Evolutionary conservation across 208 protist species (phyloP).

Genomic region (Crithidia bombi): DNA sequence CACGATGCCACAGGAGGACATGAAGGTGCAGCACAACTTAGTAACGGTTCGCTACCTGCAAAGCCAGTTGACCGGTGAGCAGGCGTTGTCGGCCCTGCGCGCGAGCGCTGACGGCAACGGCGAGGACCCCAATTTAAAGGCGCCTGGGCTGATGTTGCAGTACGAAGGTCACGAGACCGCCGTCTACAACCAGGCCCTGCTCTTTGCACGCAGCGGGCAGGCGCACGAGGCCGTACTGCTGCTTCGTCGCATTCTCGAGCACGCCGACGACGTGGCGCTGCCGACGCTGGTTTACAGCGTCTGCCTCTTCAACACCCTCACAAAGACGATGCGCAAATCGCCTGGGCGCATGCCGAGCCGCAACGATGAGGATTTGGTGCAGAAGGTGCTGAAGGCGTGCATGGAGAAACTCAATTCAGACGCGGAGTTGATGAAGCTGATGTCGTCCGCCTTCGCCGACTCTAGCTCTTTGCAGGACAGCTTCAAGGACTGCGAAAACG

Average conservation of each 20-base stretch:
- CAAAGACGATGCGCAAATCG: conserved; percentile 49
- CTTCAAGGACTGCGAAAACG: conserved; percentile 50
- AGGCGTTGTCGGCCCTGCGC: conserved; percentile 48
- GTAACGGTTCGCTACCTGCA: conserved; percentile 72
- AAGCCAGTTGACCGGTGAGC: conserved; percentile 54
- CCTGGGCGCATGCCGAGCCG: conserved; percentile 51
- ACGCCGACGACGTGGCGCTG: conserved; percentile 55
- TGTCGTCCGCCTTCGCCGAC: conserved; percentile 73
- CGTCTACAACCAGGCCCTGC: conserved; percentile 75
- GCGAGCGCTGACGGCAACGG: conserved; percentile 29
- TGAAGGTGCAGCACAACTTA: conserved; percentile 86
- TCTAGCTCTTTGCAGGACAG: conserved; percentile 75
- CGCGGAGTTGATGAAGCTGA: conserved; percentile 53
- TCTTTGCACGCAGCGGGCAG: conserved; percentile 71
- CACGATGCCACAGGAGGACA: conserved; percentile 69
- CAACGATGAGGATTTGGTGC: conserved; percentile 79
- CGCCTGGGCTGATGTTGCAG: conserved; percentile 44
- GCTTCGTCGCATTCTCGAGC: conserved; percentile 75
- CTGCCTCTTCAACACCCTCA: conserved; percentile 86
- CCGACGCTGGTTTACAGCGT: conserved; percentile 57
- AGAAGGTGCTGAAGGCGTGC: conserved; percentile 59
- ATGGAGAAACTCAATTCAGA: conserved; percentile 50
- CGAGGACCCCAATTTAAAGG: conserved; percentile 36
- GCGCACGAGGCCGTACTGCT: conserved; percentile 62
- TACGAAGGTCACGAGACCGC: conserved; percentile 88